Evolutionary conservation across 192 early-diverging fungal genomes (phyloP).

Genomic region (Paraglomus brasilianum): DNA sequence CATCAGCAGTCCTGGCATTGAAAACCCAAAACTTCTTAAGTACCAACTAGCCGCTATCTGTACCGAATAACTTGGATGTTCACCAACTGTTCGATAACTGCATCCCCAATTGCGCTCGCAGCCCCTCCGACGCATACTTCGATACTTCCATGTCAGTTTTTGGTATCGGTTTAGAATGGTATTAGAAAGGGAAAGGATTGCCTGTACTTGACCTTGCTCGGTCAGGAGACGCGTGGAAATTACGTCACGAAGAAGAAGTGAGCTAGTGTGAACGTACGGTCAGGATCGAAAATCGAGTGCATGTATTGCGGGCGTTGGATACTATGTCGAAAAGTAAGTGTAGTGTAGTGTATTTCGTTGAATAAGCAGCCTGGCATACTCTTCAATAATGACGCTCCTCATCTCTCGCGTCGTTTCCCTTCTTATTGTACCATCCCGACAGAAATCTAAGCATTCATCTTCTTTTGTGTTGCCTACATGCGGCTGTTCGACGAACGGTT

Average conservation of each 20-base stretch:
- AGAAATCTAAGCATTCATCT: no score
- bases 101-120: slow-evolving; percentile 55
- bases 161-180: no score
- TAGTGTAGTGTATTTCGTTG: slow-evolving; percentile 63
- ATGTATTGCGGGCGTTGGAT: slow-evolving; percentile 48
- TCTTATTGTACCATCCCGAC: no score
- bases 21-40: slow-evolving; percentile 64
- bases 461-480: no score
- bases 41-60: slow-evolving; percentile 72
- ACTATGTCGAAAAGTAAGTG: slow-evolving; percentile 68
- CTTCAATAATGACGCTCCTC: slow-evolving; percentile 75
- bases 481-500: no score
- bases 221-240: slow-evolving; percentile 75
- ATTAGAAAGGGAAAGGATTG: slow-evolving; percentile 64
- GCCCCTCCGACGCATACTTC: slow-evolving; percentile 83
- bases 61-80: slow-evolving; percentile 67
- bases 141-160: no score
- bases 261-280: slow-evolving; percentile 60
- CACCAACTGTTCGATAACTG: slow-evolving; percentile 66
- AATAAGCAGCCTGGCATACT: slow-evolving; percentile 71
- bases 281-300: slow-evolving; percentile 55
- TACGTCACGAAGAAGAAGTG: slow-evolving; percentile 68
- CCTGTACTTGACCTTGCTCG: slow-evolving; percentile 73
- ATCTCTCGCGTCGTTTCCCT: slow-evolving; percentile 69
- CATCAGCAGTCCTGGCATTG: slow-evolving; percentile 61